Conservation (phyloP, 2,329 filamentous ascomycete species). For the Paraphoma sp. region DNA sequence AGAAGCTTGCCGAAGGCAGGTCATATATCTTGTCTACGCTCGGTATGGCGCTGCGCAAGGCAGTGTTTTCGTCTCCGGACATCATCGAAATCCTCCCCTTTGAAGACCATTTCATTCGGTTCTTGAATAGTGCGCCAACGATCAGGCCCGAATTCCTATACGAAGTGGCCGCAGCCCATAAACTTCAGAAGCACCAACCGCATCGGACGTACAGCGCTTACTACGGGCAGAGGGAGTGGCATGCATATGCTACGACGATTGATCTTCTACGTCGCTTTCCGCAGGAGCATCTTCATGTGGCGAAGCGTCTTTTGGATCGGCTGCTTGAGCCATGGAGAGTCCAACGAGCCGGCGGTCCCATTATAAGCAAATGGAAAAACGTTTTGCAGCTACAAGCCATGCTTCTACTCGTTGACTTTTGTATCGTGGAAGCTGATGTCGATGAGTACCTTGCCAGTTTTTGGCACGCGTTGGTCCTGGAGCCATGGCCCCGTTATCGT, state of each 20-base stretch:
- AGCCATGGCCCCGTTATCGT: constrained; percentile 56
- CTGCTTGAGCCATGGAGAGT: constrained; percentile 52
- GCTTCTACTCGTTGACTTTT: constrained; percentile 51
- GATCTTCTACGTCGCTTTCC: constrained; percentile 53
- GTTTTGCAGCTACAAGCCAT: constrained; percentile 56
- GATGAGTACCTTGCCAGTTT: constrained; percentile 46
- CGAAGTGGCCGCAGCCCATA: constrained; percentile 50
- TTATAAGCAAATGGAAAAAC: constrained; percentile 57
- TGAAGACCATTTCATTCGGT: constrained; percentile 48
- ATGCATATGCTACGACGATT: constrained; percentile 54
- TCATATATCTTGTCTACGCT: constrained; percentile 44
- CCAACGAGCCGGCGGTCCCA: constrained; percentile 52
- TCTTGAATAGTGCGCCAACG: constrained; percentile 50
- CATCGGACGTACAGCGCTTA: constrained; percentile 50
- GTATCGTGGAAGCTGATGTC: constrained; percentile 33
- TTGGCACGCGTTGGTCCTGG: constrained; percentile 51
- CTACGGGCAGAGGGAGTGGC: constrained; percentile 52
- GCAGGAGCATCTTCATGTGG: constrained; percentile 25
- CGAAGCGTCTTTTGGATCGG: constrained; percentile 38
- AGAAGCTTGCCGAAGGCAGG: constrained; percentile 40
- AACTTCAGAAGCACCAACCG: constrained; percentile 36
- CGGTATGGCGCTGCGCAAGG: constrained; percentile 37
- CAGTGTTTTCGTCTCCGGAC: constrained; percentile 33
- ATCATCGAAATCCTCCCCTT: constrained; percentile 43
- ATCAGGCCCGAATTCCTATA: constrained; percentile 54